Evolutionary conservation across 2,329 filamentous ascomycete genomes (phyloP).

Genomic region (Lasiodiplodia sp.): DNA sequence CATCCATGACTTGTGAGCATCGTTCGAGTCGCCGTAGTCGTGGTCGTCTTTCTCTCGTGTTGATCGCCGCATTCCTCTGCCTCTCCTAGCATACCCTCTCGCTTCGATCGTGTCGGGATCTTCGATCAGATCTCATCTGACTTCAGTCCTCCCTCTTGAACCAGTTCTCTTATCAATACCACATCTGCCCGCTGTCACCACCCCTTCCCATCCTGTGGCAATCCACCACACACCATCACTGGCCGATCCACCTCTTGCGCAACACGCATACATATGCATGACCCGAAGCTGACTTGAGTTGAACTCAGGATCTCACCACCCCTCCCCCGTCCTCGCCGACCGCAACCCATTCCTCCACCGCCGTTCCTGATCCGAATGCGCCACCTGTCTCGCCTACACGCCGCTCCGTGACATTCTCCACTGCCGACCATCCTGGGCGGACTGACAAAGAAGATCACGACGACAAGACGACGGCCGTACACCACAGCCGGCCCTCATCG

Average conservation of each 20-base stretch:
- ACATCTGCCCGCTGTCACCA: background rate
- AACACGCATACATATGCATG: background rate
- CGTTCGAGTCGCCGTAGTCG: background rate
- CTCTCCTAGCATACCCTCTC: background rate
- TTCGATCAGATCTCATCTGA: background rate
- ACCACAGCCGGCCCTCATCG: constrained; percentile 13
- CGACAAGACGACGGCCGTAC: constrained; percentile 9
- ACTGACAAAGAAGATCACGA: background rate
- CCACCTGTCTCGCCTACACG: constrained; percentile 3
- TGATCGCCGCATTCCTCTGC: background rate
- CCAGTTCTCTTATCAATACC: background rate
- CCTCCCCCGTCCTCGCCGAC: background rate
- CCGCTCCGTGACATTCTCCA: constrained; percentile 21
- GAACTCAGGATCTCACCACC: background rate
- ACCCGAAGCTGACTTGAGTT: background rate
- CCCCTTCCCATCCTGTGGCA: background rate
- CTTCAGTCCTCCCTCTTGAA: background rate
- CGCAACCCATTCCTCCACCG: background rate
- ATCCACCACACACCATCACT: background rate
- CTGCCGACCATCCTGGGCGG: background rate
- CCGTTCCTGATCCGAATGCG: background rate
- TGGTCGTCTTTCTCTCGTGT: background rate
- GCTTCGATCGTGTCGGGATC: background rate
- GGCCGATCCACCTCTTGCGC: background rate
- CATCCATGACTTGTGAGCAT: background rate